Evolutionary conservation across 164 flowering plant species (phyloP).

Genomic region (Sedum album): DNA sequence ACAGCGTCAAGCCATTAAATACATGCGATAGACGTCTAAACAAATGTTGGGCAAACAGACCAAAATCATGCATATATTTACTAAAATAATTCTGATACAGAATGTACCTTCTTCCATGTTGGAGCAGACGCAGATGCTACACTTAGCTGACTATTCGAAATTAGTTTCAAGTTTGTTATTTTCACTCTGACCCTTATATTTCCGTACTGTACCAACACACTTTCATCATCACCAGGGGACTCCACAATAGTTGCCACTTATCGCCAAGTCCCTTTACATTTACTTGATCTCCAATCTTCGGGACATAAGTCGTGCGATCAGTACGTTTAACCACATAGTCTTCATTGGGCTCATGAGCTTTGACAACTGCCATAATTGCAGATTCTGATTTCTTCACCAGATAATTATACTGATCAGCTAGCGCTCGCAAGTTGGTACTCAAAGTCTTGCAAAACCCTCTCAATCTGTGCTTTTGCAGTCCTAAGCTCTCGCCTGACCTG

Average conservation of each 20-base stretch:
- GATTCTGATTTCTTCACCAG: constrained; percentile 56
- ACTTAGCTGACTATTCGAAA: constrained; percentile 21
- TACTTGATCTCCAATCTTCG: constrained; percentile 68
- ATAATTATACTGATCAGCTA: constrained; percentile 35
- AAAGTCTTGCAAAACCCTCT: constrained; percentile 45
- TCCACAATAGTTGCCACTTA: constrained; percentile 73
- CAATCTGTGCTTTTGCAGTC: constrained; percentile 44
- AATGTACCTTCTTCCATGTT: constrained; percentile 39
- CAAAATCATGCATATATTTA: neutral
- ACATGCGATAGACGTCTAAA: neutral
- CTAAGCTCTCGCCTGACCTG: constrained; percentile 38
- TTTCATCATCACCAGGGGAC: constrained; percentile 52
- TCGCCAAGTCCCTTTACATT: constrained; percentile 50
- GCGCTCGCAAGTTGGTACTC: constrained; percentile 41
- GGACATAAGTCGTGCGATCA: constrained; percentile 25
- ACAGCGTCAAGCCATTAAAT: neutral
- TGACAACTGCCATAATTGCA: constrained; percentile 53
- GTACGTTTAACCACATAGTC: constrained; percentile 17
- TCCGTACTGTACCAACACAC: constrained; percentile 62
- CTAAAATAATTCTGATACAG: neutral
- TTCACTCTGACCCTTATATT: constrained; percentile 59
- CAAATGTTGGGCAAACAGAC: neutral
- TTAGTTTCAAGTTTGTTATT: constrained; percentile 34
- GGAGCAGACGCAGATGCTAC: constrained; percentile 16
- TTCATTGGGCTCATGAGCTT: constrained; percentile 29